phyloP scores from a whole-genome alignment of 345 rosid species.

The Camelina neglecta region DNA sequence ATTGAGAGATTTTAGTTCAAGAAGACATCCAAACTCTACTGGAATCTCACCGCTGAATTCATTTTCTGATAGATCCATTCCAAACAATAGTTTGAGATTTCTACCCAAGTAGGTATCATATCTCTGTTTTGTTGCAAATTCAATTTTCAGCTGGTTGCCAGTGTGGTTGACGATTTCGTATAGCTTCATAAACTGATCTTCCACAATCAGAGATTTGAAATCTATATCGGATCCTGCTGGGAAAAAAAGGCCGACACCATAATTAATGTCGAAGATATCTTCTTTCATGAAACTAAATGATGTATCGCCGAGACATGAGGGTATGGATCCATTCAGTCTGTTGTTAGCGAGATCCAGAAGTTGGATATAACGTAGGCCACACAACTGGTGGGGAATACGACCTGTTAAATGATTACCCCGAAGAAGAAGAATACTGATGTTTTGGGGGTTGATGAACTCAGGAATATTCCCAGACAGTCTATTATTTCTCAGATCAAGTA shows the following conservation, averaged over 20 bases:
- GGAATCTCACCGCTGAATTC: constrained; percentile 46
- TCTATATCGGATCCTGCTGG: too few relatives aligned
- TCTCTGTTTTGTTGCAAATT: constrained; percentile 15
- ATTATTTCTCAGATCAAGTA: constrained; percentile 18
- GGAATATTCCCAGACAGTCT: constrained; percentile 3
- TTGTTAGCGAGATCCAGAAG: constrained; percentile 20
- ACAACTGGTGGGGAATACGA: neutral
- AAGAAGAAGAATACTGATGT: neutral
- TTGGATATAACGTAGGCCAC: neutral
- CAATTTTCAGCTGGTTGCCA: neutral
- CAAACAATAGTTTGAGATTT: constrained; percentile 10
- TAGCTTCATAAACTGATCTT: too few relatives aligned
- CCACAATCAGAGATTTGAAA: too few relatives aligned
- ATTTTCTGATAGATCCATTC: constrained; percentile 49
- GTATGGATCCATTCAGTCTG: constrained; percentile 9
- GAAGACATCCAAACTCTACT: constrained; percentile 32
- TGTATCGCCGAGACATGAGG: constrained; percentile 7
- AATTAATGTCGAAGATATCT: too few relatives aligned
- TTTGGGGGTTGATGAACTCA: neutral
- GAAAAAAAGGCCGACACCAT: too few relatives aligned
- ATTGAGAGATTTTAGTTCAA: constrained; percentile 21
- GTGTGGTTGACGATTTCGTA: neutral
- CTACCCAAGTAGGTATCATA: constrained; percentile 12
- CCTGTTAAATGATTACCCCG: constrained; percentile 7
- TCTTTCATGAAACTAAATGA: neutral